phyloP scores from a whole-genome alignment of 768 basidiomycete genomes.

The Mycena kentingensis region DNA sequence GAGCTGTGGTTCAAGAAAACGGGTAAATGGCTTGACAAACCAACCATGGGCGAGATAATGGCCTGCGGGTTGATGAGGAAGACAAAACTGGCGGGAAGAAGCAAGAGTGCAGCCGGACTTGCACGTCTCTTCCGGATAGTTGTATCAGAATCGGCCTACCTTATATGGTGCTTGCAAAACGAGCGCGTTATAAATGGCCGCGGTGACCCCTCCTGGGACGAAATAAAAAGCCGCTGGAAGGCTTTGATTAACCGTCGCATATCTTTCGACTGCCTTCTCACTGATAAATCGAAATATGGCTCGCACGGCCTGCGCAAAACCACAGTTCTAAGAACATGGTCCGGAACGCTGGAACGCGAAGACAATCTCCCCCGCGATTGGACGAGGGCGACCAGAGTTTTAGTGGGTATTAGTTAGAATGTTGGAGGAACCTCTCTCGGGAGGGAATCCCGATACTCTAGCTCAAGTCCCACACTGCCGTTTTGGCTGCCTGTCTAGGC shows the following conservation, averaged over 20 bases:
- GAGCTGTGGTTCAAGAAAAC: slow-evolving; percentile 1
- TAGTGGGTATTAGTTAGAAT: no score
- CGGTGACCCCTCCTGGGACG: neutral
- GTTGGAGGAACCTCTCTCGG: no score
- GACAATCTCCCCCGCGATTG: slow-evolving; percentile 1
- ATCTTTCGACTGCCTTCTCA: neutral
- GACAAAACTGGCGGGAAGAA: neutral
- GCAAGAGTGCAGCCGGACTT: neutral
- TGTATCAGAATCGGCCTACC: slow-evolving; percentile 1
- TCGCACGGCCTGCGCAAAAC: neutral
- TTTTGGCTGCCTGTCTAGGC: no score
- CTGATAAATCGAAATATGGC: neutral
- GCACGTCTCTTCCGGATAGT: slow-evolving; percentile 4
- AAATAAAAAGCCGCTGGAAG: neutral
- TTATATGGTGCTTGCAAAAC: slow-evolving; percentile 1
- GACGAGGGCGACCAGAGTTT: slow-evolving; percentile 3
- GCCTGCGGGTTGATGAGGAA: neutral
- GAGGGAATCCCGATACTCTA: no score
- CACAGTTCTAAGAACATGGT: neutral
- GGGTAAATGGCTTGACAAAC: neutral
- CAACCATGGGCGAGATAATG: no score
- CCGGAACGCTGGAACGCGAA: neutral
- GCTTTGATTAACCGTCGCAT: neutral
- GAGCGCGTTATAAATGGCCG: neutral
- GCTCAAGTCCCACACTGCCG: no score